Evolutionary conservation across 495 filamentous ascomycete genomes (phyloP), one percentile per base, ranked within the genome.

Genomic region (Darksidea phi): DNA sequence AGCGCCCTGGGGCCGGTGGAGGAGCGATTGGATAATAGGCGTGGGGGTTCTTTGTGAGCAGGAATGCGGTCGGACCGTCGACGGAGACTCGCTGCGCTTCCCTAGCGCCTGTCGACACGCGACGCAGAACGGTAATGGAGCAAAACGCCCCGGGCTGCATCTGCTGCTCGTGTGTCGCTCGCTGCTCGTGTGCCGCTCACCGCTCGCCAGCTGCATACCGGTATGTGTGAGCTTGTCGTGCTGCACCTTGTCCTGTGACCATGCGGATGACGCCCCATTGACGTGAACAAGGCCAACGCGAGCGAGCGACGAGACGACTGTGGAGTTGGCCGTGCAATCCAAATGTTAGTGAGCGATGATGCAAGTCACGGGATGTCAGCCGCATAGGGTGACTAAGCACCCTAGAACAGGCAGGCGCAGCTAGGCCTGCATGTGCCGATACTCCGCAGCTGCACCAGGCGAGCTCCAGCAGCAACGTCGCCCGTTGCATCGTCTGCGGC

Each of bases 21-120:
- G 6, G 32, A 17, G 24, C 13, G 48, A 45, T 57, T 62, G 54
- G 43, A 63, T 67, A 67, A 67, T 67, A 51, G 59, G 64, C 64
- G 64, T 67, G 64, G 64, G 64, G 64, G 64, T 61, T 32, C 4
- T n/a, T 10, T 32, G 28, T 10, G 46, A 25, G 26, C 28, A 37
- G 26, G 21, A 57, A 10, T 2, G 13, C n/a, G 46, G 24, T 15
- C 18, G 21, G 46, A 25, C 11, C 21, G 42, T 21, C 3, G n/a
- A 54, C 18, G 18, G 41, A 4, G 5, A 4, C 23, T 49, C 21
- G 46, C 46, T 3, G 41, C 13, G 15, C 13, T n/a, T 43, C 15
- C 18, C 18, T 43, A 43, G 28, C 28, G 28, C 41, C 41, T 3
- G 5, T 15, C 15, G 41, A 6, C 13, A 20, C 41, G 5, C 13